phyloP scores from a whole-genome alignment of 2,329 filamentous ascomycete genomes.

The Leptographium radiaticola region DNA sequence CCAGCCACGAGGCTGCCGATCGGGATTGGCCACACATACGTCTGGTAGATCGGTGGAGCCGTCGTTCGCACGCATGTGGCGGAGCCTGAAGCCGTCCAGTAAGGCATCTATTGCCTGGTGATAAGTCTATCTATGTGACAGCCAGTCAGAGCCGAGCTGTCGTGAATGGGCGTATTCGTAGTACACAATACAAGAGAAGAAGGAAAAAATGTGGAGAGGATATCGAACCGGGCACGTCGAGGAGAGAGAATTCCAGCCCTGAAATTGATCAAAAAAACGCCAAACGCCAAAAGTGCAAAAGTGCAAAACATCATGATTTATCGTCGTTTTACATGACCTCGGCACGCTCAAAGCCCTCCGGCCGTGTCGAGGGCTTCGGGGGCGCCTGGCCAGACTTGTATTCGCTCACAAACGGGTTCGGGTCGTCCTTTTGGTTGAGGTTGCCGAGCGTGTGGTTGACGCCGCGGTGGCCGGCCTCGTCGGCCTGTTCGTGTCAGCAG shows the following conservation, averaged over 20 bases:
- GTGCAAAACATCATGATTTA: not conserved
- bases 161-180: not conserved
- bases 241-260: not conserved
- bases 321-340: slow-evolving; percentile 48
- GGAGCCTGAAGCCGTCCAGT: no score
- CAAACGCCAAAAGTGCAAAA: not conserved
- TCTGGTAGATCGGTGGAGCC: no score
- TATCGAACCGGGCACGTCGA: not conserved
- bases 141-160: not conserved
- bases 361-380: slow-evolving; percentile 53
- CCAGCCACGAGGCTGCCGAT: no score
- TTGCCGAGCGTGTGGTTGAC: slow-evolving; percentile 94
- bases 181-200: not conserved
- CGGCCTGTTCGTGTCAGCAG: slow-evolving; percentile 8
- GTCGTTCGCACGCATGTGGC: no score
- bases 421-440: slow-evolving; percentile 70
- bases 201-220: not conserved
- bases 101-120: no score
- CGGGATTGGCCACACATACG: no score
- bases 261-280: not conserved
- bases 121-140: no score
- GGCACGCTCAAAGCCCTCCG: slow-evolving; percentile 67
- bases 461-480: slow-evolving; percentile 76
- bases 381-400: slow-evolving; percentile 58
- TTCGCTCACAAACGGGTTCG: slow-evolving; percentile 79